Conservation (phyloP, 169 alveolate genomes). For the Blepharisma undulans region DNA sequence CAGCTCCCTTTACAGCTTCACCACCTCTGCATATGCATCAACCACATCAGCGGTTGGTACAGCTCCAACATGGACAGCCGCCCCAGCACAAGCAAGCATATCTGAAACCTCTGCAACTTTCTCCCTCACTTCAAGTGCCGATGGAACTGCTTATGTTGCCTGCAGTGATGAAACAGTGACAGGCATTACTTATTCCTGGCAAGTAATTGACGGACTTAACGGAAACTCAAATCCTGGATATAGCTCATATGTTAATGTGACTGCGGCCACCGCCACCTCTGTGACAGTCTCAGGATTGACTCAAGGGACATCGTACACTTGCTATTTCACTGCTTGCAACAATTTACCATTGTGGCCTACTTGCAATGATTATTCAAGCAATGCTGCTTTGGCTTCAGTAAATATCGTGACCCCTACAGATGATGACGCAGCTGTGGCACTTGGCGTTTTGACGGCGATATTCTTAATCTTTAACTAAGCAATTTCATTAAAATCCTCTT, state of each 20-base stretch:
- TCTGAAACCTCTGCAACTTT: neutral
- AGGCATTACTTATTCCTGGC: neutral
- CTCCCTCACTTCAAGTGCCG: neutral
- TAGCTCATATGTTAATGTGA: neutral
- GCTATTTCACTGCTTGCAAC: slow-evolving; percentile 13
- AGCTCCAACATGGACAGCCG: neutral
- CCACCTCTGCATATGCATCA: neutral
- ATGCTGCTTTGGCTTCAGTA: neutral
- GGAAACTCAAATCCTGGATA: neutral
- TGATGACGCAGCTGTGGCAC: neutral
- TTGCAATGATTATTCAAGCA: neutral
- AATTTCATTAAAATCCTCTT: too few species aligned
- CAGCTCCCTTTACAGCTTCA: neutral
- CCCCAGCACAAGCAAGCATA: neutral
- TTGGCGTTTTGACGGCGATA: neutral
- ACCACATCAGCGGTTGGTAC: neutral
- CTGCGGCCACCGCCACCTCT: neutral
- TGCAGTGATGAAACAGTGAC: neutral
- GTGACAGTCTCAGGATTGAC: neutral
- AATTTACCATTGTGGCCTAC: neutral
- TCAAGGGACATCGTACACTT: neutral
- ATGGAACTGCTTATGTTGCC: neutral
- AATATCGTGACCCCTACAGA: neutral
- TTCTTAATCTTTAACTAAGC: too few species aligned
- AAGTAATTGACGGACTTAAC: neutral